phyloP scores from a whole-genome alignment of 495 filamentous ascomycete species.

The Annulohypoxylon maeteangense region DNA sequence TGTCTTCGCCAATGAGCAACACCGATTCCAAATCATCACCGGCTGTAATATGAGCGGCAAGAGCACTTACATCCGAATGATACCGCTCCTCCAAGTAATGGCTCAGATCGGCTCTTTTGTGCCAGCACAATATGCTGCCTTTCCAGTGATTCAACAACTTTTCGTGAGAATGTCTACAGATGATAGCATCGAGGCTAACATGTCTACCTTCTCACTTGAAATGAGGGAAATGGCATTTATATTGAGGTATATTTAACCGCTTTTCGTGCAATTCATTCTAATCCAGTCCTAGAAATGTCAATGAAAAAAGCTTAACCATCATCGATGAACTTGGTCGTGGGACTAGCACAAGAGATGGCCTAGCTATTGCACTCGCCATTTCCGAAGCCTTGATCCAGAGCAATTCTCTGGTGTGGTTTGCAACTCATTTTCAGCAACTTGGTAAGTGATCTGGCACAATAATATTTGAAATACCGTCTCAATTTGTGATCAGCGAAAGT shows the following conservation, averaged over 20 bases:
- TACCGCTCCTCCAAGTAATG: slow-evolving; percentile 89
- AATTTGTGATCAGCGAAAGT: slow-evolving; percentile 65
- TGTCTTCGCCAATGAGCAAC: slow-evolving; percentile 79
- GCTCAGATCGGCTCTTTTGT: slow-evolving; percentile 93
- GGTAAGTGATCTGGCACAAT: slow-evolving; percentile 45
- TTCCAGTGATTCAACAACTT: slow-evolving; percentile 82
- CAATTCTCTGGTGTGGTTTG: slow-evolving; percentile 85
- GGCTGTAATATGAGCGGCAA: slow-evolving; percentile 99
- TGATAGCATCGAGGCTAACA: slow-evolving; percentile 89
- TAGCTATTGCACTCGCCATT: slow-evolving; percentile 89
- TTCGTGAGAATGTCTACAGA: slow-evolving; percentile 89
- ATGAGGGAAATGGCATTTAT: slow-evolving; percentile 98
- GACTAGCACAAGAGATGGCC: slow-evolving; percentile 87
- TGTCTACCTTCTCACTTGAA: slow-evolving; percentile 92
- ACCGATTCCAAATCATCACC: slow-evolving; percentile 91
- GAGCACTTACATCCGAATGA: slow-evolving; percentile 89
- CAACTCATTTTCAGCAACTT: slow-evolving; percentile 89
- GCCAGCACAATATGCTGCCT: slow-evolving; percentile 82
- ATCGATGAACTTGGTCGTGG: slow-evolving; percentile 95
- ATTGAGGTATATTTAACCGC: slow-evolving; percentile 64
- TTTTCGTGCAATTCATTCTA: slow-evolving; percentile 48
- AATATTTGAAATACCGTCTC: not conserved
- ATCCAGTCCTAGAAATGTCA: slow-evolving; percentile 66
- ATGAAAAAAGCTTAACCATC: slow-evolving; percentile 79
- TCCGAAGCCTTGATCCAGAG: slow-evolving; percentile 86